Evolutionary conservation across 495 filamentous ascomycete species (phyloP).

Genomic region (Hypoxylon rickii): DNA sequence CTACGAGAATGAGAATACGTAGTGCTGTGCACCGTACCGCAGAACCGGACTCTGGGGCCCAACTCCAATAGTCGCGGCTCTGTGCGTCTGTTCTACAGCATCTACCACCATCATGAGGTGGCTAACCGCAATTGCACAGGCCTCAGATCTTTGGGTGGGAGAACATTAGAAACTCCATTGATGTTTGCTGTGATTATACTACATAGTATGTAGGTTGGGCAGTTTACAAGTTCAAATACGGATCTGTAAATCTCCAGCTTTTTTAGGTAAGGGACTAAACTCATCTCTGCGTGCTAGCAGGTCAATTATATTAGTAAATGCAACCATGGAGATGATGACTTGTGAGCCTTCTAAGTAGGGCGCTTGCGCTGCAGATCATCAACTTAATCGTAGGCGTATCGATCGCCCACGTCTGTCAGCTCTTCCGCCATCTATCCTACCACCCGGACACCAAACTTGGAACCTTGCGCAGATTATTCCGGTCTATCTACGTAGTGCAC

Average conservation of each 20-base stretch:
- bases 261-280: conserved; percentile 3
- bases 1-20: conserved; percentile 9
- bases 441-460: no score
- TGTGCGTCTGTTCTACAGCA: conserved; percentile 3
- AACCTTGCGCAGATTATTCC: conserved; percentile 20
- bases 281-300: background rate
- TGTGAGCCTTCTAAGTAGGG: conserved; percentile 1
- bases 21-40: conserved; percentile 14
- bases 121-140: conserved; percentile 1
- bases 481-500: conserved; percentile 12
- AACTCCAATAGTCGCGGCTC: conserved; percentile 14
- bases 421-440: conserved; percentile 5
- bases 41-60: conserved; percentile 16
- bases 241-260: no score
- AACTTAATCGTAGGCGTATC: conserved; percentile 29
- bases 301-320: conserved; percentile 20
- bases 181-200: no score
- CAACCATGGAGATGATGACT: conserved; percentile 4
- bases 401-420: conserved; percentile 17
- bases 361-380: conserved; percentile 33
- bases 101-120: background rate
- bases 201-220: no score
- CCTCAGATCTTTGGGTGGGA: no score
- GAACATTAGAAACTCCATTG: no score
- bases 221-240: no score